A percentile compares a stretch with the other conserved stretches of the same genome.
These are phyloP conservation scores for Globisporangium perplexum DNA, from an alignment of 352 stramenopile genomes.

Conservation along the genomic window DNA sequence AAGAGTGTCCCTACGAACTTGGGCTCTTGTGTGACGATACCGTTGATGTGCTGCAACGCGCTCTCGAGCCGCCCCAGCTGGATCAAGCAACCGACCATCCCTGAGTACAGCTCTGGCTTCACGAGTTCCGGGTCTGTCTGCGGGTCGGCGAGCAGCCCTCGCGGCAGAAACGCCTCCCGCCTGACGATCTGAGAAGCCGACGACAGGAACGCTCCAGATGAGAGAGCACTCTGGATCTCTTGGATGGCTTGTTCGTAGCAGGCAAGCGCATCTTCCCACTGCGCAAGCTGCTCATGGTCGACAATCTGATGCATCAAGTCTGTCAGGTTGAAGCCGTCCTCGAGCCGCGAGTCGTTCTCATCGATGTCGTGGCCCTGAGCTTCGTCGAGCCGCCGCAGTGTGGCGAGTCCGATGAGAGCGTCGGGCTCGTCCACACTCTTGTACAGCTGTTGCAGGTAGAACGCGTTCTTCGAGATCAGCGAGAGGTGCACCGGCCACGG, in stretches of 20 bases:
- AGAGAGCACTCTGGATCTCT: conserved; percentile 49
- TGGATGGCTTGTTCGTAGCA: conserved; percentile 80
- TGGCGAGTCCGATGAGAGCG: conserved; percentile 50
- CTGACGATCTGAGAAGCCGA: neutral
- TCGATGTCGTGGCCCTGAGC: conserved; percentile 26
- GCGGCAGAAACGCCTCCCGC: conserved; percentile 13
- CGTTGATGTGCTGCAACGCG: conserved; percentile 83
- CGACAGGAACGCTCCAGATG: conserved; percentile 18
- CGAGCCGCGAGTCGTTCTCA: conserved; percentile 16
- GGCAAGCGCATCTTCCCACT: conserved; percentile 71
- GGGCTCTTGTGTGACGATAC: conserved; percentile 74
- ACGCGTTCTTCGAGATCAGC: conserved; percentile 54
- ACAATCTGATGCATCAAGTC: conserved; percentile 68
- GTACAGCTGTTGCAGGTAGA: conserved; percentile 71
- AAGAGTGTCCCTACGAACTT: conserved; percentile 77
- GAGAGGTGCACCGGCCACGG: conserved; percentile 33
- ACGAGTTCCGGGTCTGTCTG: conserved; percentile 43
- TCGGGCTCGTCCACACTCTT: conserved; percentile 76
- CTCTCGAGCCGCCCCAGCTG: conserved; percentile 79
- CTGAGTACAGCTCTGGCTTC: conserved; percentile 73
- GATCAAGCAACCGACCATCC: conserved; percentile 81
- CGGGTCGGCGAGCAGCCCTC: conserved; percentile 19
- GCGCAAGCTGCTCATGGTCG: conserved; percentile 61
- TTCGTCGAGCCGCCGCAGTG: conserved; percentile 46
- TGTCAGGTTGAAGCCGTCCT: conserved; percentile 44